Percentiles rank a stretch among this genome's conserved stretches.
Conservation (phyloP, 139 green algal species). For the Asterochloris sp. region DNA sequence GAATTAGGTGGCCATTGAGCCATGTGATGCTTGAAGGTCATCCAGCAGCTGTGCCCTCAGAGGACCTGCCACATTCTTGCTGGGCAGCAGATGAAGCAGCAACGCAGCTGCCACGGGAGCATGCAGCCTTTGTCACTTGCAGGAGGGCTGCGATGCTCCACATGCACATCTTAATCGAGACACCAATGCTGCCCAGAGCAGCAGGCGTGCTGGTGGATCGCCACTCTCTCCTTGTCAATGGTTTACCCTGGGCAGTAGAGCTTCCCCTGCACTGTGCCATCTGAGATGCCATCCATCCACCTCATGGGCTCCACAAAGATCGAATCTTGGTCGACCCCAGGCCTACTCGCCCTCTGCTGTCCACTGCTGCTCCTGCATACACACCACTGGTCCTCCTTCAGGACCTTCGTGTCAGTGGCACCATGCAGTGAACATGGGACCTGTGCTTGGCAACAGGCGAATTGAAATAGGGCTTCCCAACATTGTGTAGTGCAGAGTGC, state of each 20-base stretch:
- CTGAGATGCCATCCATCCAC: conserved; percentile 69
- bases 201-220: neutral
- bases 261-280: conserved; percentile 69
- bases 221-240: neutral
- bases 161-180: neutral
- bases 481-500: neutral
- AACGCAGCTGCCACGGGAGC: neutral
- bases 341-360: neutral
- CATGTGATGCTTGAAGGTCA: neutral
- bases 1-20: neutral
- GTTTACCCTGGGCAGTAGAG: conserved; percentile 72
- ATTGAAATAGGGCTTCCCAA: neutral
- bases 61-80: neutral
- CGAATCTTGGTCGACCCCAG: conserved; percentile 28
- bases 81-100: neutral
- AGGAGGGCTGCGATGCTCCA: neutral
- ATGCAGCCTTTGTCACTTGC: neutral
- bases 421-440: neutral
- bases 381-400: neutral
- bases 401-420: neutral
- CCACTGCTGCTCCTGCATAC: neutral
- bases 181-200: neutral
- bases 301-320: conserved; percentile 78
- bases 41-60: neutral
- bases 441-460: conserved; percentile 1